These are phyloP conservation scores for Musa itinerans DNA, from an alignment of 176 grass and related monocot species.

Conservation along the genomic window DNA sequence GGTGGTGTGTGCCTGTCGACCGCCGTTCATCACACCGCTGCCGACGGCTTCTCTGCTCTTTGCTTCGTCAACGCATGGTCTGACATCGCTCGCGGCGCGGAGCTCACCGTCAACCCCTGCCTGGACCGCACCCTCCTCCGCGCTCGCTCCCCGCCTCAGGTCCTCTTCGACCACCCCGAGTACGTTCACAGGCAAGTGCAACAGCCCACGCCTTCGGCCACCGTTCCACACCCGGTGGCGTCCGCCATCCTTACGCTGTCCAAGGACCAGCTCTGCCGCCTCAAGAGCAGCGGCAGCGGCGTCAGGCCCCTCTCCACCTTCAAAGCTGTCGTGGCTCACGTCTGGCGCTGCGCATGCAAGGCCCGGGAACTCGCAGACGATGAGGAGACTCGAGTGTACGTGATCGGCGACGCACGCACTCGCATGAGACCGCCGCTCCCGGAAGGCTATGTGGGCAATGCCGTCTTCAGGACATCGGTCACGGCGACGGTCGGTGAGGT, in stretches of 20 bases:
- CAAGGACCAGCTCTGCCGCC: constrained; percentile 11
- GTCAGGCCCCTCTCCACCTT: constrained; percentile 23
- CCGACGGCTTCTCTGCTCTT: constrained; percentile 39
- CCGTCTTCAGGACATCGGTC: constrained; percentile 29
- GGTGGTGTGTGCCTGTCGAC: constrained; percentile 43
- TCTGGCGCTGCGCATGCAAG: constrained; percentile 45
- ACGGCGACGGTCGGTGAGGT: constrained; percentile 29
- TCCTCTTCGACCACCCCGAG: constrained; percentile 39
- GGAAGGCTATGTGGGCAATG: constrained; percentile 42
- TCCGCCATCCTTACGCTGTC: constrained; percentile 29
- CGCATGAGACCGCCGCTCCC: constrained; percentile 37
- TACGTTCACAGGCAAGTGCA: not conserved
- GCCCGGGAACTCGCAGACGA: constrained; percentile 26
- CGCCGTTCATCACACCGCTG: constrained; percentile 45
- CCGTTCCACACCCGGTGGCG: not conserved
- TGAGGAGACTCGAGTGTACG: constrained; percentile 30
- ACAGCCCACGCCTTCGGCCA: too few relatives aligned
- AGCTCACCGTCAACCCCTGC: constrained; percentile 11
- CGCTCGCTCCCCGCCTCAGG: not conserved
- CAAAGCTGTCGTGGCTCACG: constrained; percentile 29
- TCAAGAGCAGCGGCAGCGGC: constrained; percentile 22
- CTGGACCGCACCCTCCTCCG: constrained; percentile 41
- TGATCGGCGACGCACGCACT: constrained; percentile 35
- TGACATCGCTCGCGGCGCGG: constrained; percentile 17
- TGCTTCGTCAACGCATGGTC: constrained; percentile 51